Percentiles rank a stretch among this genome's conserved stretches.
phyloP scores from a whole-genome alignment of 2,329 filamentous ascomycete genomes.

The Botrytis paeoniae region DNA sequence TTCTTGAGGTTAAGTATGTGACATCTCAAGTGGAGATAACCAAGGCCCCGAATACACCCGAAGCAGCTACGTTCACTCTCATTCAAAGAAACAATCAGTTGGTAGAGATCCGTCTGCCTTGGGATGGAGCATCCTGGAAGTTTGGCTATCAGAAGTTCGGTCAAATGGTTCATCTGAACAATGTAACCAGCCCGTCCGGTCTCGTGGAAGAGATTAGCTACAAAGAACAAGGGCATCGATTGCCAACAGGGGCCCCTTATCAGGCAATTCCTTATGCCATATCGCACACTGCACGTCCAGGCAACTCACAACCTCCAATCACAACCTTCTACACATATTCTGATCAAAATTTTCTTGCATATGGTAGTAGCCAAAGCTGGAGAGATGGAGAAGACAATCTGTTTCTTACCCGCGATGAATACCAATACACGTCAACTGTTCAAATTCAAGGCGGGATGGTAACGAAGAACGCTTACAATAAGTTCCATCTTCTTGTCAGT shows the following conservation, averaged over 20 bases:
- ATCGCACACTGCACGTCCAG: constrained; percentile 11
- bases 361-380: neutral
- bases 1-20: constrained; percentile 15
- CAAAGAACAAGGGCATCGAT: constrained; percentile 2
- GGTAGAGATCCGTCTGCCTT: constrained; percentile 3
- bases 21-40: constrained; percentile 2
- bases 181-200: constrained; percentile 1
- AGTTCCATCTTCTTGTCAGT: constrained; percentile 15
- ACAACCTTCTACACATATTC: constrained; percentile 8
- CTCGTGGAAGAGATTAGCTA: constrained; percentile 13
- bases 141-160: neutral
- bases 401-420: constrained; percentile 5
- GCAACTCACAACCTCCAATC: constrained; percentile 5
- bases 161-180: neutral
- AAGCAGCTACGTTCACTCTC: constrained; percentile 13
- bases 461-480: constrained; percentile 17
- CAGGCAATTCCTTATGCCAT: constrained; percentile 11
- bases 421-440: constrained; percentile 10
- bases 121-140: constrained; percentile 8
- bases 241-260: constrained; percentile 9
- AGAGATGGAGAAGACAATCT: constrained; percentile 10
- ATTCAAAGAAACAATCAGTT: neutral
- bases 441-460: constrained; percentile 1
- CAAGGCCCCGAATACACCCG: constrained; percentile 7
- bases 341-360: constrained; percentile 9